Percentiles rank a stretch among this genome's conserved stretches.
phyloP scores from a whole-genome alignment of 2,329 filamentous ascomycete species.

The Stachybotrys echinatus region DNA sequence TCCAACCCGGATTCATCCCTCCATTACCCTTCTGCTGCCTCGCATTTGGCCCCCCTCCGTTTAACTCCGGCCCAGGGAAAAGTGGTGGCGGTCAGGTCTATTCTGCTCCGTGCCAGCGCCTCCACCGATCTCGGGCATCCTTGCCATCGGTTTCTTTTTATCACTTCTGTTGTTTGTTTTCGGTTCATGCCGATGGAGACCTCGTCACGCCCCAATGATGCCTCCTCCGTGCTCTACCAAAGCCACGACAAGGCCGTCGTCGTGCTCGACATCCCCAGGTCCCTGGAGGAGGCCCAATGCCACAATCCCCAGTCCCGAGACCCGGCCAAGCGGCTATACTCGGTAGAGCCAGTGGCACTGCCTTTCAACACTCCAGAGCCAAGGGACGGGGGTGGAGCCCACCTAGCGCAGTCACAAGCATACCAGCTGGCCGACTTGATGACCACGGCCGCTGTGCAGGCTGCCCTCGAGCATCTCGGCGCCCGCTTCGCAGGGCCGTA shows the following conservation, averaged over 20 bases:
- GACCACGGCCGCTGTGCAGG: conserved; percentile 39
- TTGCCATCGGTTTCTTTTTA: no score
- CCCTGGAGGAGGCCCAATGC: conserved; percentile 62
- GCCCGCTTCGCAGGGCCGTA: conserved; percentile 35
- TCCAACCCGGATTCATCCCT: not conserved
- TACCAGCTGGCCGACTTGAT: conserved; percentile 51
- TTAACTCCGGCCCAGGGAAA: no score
- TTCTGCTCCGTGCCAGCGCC: no score
- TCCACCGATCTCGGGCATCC: no score
- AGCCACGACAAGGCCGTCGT: conserved; percentile 37
- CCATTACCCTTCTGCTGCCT: no score
- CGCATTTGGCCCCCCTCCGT: no score
- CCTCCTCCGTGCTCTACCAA: conserved; percentile 24
- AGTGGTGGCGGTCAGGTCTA: no score
- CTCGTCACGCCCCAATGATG: not conserved
- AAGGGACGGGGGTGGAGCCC: conserved; percentile 23
- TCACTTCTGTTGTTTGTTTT: no score
- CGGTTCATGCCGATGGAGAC: not conserved
- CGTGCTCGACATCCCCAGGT: conserved; percentile 64
- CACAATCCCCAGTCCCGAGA: conserved; percentile 4
- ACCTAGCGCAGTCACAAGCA: conserved; percentile 29
- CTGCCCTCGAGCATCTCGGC: conserved; percentile 34
- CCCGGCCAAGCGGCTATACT: conserved; percentile 35
- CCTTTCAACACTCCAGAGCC: conserved; percentile 51
- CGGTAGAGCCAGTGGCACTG: conserved; percentile 32